A percentile compares a stretch with the other conserved stretches of the same genome.
Evolutionary conservation across 305 asterid species (phyloP).

Genomic region (Solanum hybrid): DNA sequence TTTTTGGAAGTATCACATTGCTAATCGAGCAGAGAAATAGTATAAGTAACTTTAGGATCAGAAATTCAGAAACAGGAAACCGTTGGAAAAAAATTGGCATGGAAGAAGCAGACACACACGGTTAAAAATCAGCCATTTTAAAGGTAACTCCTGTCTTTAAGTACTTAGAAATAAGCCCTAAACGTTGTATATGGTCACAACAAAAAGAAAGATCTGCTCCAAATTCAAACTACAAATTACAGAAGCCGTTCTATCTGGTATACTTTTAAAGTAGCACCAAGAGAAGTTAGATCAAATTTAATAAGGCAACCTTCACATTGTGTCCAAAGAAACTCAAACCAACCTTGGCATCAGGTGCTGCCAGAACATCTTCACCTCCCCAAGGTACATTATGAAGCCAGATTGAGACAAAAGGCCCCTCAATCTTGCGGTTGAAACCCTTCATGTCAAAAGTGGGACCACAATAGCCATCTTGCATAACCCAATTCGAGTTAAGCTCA

Average conservation of each 20-base stretch:
- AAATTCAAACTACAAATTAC: not conserved
- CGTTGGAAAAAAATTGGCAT: not conserved
- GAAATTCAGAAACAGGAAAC: not conserved
- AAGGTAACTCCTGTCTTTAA: not conserved
- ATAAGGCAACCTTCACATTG: not conserved
- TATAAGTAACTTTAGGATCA: not conserved
- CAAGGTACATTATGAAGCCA: conserved; percentile 99
- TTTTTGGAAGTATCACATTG: not conserved
- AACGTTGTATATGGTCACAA: not conserved
- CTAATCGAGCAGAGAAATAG: not conserved
- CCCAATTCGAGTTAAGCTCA: conserved; percentile 26
- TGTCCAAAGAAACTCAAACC: conserved; percentile 11
- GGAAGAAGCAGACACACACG: not conserved
- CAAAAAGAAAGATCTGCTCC: not conserved
- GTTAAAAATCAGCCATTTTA: not conserved
- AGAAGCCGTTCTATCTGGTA: not conserved
- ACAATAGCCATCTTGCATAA: conserved; percentile 34
- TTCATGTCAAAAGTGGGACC: conserved; percentile 57
- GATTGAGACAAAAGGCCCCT: conserved; percentile 82
- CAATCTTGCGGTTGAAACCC: conserved; percentile 52
- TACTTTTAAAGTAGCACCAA: not conserved
- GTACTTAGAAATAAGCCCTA: not conserved
- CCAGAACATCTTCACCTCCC: conserved; percentile 84
- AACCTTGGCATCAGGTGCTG: conserved; percentile 96
- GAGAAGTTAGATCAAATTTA: not conserved